A percentile compares a stretch with the other conserved stretches of the same genome.
These are phyloP conservation scores for Didymella lethalis DNA, from an alignment of 2,329 filamentous ascomycete genomes.

Conservation along the genomic window DNA sequence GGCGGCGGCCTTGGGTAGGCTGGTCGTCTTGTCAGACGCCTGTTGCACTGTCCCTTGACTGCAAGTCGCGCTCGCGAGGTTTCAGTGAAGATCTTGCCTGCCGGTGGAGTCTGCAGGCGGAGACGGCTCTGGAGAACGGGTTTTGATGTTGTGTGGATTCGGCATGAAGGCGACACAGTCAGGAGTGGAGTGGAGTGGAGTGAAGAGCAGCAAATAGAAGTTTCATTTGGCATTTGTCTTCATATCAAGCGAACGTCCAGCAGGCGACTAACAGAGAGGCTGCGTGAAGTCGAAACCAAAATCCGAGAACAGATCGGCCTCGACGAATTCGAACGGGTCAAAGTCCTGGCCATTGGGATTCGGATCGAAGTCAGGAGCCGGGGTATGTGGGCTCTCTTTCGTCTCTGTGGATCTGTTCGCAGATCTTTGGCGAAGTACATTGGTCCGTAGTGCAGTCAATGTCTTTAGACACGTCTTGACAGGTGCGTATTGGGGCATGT, in stretches of 20 bases:
- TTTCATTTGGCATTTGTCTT: background rate
- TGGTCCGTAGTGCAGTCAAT: constrained; percentile 5
- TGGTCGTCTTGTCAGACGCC: background rate
- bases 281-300: constrained; percentile 6
- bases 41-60: background rate
- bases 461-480: constrained; percentile 18
- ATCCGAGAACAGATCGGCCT: constrained; percentile 7
- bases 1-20: background rate
- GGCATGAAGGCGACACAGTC: background rate
- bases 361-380: background rate
- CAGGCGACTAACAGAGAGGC: background rate
- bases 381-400: background rate
- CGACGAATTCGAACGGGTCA: constrained; percentile 6
- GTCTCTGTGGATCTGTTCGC: background rate
- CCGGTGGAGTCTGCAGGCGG: background rate
- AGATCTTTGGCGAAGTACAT: constrained; percentile 6
- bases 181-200: background rate
- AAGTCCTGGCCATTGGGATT: background rate
- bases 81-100: background rate
- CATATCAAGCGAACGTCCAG: background rate
- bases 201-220: background rate
- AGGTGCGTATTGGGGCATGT: constrained; percentile 9
- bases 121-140: background rate
- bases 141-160: background rate
- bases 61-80: background rate